A percentile compares a stretch with the other conserved stretches of the same genome.
Evolutionary conservation across 179 eudicot genomes (phyloP).

Genomic region (Gypsophila paniculata): DNA sequence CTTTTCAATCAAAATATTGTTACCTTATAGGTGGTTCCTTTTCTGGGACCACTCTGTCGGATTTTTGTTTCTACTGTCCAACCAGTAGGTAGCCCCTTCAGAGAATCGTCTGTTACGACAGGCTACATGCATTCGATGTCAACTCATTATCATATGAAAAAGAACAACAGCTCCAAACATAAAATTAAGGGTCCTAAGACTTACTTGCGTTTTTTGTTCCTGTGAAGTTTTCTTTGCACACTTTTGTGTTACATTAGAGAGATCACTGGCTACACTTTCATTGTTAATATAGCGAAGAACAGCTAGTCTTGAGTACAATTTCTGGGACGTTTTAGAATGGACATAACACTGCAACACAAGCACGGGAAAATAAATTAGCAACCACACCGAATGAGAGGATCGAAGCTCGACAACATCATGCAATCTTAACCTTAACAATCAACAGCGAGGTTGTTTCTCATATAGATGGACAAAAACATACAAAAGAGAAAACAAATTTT

Average conservation of each 20-base stretch:
- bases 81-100: slow-evolving; percentile 58
- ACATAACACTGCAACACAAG: slow-evolving; percentile 31
- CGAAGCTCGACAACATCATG: background rate
- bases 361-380: background rate
- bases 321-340: slow-evolving; percentile 26
- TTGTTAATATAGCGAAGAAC: slow-evolving; percentile 29
- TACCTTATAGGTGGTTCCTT: slow-evolving; percentile 62
- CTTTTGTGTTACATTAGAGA: slow-evolving; percentile 15
- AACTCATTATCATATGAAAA: slow-evolving; percentile 8
- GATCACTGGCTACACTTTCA: slow-evolving; percentile 18
- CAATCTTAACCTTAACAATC: background rate
- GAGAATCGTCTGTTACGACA: slow-evolving; percentile 31
- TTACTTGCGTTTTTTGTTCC: slow-evolving; percentile 33
- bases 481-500: background rate
- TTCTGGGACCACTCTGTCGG: slow-evolving; percentile 33
- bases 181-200: slow-evolving; percentile 21
- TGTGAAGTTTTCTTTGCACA: slow-evolving; percentile 22
- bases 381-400: background rate
- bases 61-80: slow-evolving; percentile 54
- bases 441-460: background rate
- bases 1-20: background rate
- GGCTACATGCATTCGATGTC: slow-evolving; percentile 24
- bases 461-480: background rate
- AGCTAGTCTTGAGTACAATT: slow-evolving; percentile 37
- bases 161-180: slow-evolving; percentile 4